phyloP scores from a whole-genome alignment of 2,329 filamentous ascomycete genomes.

The Exophiala mesophila region DNA sequence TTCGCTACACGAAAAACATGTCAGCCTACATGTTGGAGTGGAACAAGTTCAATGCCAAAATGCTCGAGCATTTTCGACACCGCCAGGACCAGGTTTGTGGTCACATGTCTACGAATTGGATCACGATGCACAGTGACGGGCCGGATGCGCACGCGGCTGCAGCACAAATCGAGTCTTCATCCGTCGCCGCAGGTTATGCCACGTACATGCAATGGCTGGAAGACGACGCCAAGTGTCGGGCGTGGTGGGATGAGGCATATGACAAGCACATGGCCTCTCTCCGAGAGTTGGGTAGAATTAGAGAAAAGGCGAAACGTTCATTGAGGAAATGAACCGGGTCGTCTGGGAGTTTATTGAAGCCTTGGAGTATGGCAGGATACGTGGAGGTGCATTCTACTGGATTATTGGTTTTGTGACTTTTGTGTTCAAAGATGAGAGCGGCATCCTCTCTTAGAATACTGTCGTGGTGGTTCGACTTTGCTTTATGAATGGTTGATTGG shows the following conservation, averaged over 20 bases:
- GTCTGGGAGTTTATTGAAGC: too few species aligned
- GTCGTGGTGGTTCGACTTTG: too few species aligned
- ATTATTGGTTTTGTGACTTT: too few species aligned
- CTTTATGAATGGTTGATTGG: too few species aligned
- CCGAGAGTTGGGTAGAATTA: slow-evolving; percentile 35
- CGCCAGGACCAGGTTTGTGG: slow-evolving; percentile 46
- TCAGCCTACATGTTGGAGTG: slow-evolving; percentile 53
- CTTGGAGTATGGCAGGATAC: too few species aligned
- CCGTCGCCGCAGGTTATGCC: slow-evolving; percentile 38
- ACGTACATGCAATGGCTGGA: slow-evolving; percentile 43
- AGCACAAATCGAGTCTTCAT: slow-evolving; percentile 7
- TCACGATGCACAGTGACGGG: slow-evolving; percentile 45
- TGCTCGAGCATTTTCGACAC: slow-evolving; percentile 53
- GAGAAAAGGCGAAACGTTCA: slow-evolving; percentile 21
- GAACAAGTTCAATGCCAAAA: slow-evolving; percentile 50
- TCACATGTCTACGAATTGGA: slow-evolving; percentile 45
- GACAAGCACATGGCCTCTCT: slow-evolving; percentile 43
- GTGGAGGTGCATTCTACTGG: too few species aligned
- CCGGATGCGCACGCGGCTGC: slow-evolving; percentile 26
- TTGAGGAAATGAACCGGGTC: background rate
- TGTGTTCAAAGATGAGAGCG: too few species aligned
- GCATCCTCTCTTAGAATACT: too few species aligned
- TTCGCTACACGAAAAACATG: slow-evolving; percentile 51
- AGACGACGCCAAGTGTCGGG: slow-evolving; percentile 42
- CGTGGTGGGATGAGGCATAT: slow-evolving; percentile 46